These are phyloP conservation scores for Plectosphaerella cucumerina DNA, from an alignment of 2,329 filamentous ascomycete species.

Conservation along the genomic window DNA sequence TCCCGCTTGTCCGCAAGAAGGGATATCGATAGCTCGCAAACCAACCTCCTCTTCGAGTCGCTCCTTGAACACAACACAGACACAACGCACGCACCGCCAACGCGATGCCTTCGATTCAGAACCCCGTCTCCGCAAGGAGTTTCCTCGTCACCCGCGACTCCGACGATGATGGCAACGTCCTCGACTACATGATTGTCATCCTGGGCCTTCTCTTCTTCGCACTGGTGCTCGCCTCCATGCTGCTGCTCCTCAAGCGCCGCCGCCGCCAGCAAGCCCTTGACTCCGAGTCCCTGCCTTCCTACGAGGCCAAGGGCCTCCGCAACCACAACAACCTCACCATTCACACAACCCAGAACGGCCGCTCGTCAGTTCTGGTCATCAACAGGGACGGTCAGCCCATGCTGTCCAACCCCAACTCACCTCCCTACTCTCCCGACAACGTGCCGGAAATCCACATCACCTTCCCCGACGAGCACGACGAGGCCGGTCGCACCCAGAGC, in stretches of 20 bases:
- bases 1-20: no score
- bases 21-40: not conserved
- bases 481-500: conserved; percentile 73
- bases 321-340: conserved; percentile 55
- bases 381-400: conserved; percentile 73
- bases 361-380: conserved; percentile 71
- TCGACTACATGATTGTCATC: conserved; percentile 75
- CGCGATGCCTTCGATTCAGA: conserved; percentile 33
- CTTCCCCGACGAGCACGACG: conserved; percentile 93
- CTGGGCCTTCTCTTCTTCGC: conserved; percentile 73
- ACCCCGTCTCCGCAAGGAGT: conserved; percentile 29
- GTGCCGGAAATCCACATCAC: conserved; percentile 97
- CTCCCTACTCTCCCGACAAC: conserved; percentile 74
- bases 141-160: conserved; percentile 30
- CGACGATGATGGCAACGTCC: conserved; percentile 52
- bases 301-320: conserved; percentile 55
- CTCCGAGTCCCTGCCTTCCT: conserved; percentile 60
- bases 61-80: not conserved
- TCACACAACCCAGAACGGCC: conserved; percentile 47
- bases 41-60: not conserved
- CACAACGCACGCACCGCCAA: conserved; percentile 15
- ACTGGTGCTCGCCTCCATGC: conserved; percentile 61
- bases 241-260: conserved; percentile 70
- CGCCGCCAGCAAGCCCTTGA: conserved; percentile 40
- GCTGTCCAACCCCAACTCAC: conserved; percentile 69